These are phyloP conservation scores for Dendrocalamus latiflorus DNA, from an alignment of 202 grass and related monocot genomes.

Conservation along the genomic window DNA sequence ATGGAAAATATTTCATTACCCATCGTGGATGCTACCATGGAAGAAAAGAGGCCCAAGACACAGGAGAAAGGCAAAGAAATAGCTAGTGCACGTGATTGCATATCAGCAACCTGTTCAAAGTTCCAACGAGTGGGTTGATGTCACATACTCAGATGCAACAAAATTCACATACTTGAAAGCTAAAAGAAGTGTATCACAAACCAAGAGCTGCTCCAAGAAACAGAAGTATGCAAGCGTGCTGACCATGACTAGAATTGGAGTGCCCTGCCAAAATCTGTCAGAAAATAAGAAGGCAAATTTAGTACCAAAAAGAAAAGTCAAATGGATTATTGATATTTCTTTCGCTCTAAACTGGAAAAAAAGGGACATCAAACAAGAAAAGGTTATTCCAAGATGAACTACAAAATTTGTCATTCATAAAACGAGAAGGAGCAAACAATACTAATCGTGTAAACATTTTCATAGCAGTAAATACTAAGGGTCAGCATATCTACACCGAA, in stretches of 20 bases:
- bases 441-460: neutral
- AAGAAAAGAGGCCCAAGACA: slow-evolving; percentile 81
- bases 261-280: slow-evolving; percentile 64
- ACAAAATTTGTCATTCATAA: neutral
- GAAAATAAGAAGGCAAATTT: neutral
- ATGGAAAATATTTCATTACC: slow-evolving; percentile 54
- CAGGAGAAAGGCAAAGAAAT: slow-evolving; percentile 97
- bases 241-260: slow-evolving; percentile 48
- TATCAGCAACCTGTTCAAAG: slow-evolving; percentile 49
- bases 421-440: neutral
- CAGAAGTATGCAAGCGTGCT: slow-evolving; percentile 73
- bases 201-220: slow-evolving; percentile 67
- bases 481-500: neutral
- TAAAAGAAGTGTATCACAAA: slow-evolving; percentile 16
- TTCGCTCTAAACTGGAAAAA: neutral
- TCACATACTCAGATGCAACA: neutral
- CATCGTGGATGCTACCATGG: slow-evolving; percentile 92
- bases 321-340: neutral
- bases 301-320: neutral
- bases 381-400: neutral
- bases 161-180: slow-evolving; percentile 13
- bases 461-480: neutral
- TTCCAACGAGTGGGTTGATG: neutral
- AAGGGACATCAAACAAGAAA: neutral
- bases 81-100: slow-evolving; percentile 67